Base-by-base conservation (phyloP, 257 asterid genomes). In the Petunia axillaris region DNA sequence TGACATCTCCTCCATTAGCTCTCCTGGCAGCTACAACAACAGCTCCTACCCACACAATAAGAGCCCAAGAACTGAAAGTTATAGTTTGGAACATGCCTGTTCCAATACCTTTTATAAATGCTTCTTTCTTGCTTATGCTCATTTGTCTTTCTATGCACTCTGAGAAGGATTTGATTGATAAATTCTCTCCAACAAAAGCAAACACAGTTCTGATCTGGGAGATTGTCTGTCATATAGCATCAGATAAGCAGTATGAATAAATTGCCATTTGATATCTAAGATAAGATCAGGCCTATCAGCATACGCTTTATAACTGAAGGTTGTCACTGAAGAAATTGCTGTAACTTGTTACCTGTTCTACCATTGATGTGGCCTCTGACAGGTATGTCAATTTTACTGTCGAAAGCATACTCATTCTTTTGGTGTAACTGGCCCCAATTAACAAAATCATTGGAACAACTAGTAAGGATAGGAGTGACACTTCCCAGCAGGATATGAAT, bases 41-140 rank as follows among this genome's bases (percentile, higher is more conserved):
- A 14, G 98, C 98, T 82, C 98, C 98, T 59, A 93, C 93, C 91
- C 91, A 91, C 43, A 93, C 95, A n/a, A 91, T 91, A 62, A 91
- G 94, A 53, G 98, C 89, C 98, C 98, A 93, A 6, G 93, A 91
- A 83, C 92, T 76, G 84, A 92, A 93, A 64, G 94, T 90, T 82
- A 93, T 93, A n/a, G 86, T 80, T 83, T 91, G 97, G 88, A 93
- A 87, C 89, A 87, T 81, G n/a, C 98, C 98, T 8, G 94, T 91
- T 53, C 98, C 98, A 39, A 85, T 75, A 80, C 97, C 98, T 90
- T 90, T 93, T 82, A 93, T 83, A 36, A 91, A 48, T 75, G 98
- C 98, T 85, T 89, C 95, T 41, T 9, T 82, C 86, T 79, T 89
- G 89, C 94, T 89, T 80, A 86, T 57, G 0, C 54, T 78, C 43